These are phyloP conservation scores for Borealophlyctis nickersoniae DNA, from an alignment of 192 early-diverging fungal genomes.

Conservation along the genomic window DNA sequence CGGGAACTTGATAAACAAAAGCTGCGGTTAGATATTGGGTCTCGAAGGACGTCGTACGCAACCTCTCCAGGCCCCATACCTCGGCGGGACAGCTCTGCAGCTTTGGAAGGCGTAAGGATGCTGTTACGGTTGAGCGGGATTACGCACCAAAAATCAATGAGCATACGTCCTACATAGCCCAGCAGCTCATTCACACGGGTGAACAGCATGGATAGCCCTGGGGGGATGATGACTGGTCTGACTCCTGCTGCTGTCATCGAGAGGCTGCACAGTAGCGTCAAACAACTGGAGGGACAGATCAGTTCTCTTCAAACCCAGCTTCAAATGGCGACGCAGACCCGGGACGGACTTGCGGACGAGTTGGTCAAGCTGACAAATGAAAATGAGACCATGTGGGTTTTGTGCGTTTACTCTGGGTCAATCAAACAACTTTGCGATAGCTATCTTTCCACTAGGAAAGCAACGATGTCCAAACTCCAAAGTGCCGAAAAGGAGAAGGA, in stretches of 20 bases:
- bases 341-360: constrained; percentile 71
- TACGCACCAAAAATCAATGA: too few species aligned
- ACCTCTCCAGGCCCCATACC: too few species aligned
- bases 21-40: background rate
- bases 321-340: constrained; percentile 54
- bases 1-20: background rate
- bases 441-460: too few species aligned
- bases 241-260: constrained; percentile 53
- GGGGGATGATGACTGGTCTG: constrained; percentile 11
- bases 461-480: constrained; percentile 16
- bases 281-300: constrained; percentile 66
- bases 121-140: too few species aligned
- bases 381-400: constrained; percentile 56
- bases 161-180: too few species aligned
- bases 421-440: background rate
- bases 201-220: too few species aligned
- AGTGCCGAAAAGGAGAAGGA: constrained; percentile 50
- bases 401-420: background rate
- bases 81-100: too few species aligned
- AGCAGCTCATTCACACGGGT: too few species aligned
- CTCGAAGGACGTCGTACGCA: too few species aligned
- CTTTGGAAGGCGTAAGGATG: too few species aligned
- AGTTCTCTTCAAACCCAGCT: constrained; percentile 63
- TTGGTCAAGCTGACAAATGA: constrained; percentile 68
- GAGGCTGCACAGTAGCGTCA: constrained; percentile 53